A percentile compares a stretch with the other conserved stretches of the same genome.
phyloP scores from a whole-genome alignment of 225 moss, liverwort and hornwort species.

The Anthoceros angustus region DNA sequence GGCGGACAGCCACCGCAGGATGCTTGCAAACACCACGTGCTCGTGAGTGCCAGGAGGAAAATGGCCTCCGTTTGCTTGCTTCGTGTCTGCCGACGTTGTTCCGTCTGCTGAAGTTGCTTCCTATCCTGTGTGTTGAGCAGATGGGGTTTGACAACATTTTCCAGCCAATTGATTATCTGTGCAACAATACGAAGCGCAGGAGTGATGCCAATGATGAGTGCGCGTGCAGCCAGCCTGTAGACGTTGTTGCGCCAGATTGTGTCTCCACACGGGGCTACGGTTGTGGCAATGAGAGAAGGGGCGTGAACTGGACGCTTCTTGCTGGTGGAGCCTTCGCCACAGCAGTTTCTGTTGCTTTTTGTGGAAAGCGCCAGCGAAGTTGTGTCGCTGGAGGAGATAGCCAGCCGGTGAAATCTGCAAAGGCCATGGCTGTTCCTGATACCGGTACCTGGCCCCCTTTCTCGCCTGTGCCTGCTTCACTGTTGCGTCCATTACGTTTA shows the following conservation, averaged over 20 bases:
- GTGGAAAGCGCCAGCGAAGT: conserved; percentile 46
- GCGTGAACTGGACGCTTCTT: conserved; percentile 75
- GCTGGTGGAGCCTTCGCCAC: conserved; percentile 79
- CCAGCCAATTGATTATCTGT: not conserved
- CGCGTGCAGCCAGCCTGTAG: no score
- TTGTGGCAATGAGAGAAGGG: conserved; percentile 19
- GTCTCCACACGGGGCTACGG: not conserved
- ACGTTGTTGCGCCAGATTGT: no score
- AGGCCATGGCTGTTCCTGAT: conserved; percentile 19
- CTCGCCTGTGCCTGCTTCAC: not conserved
- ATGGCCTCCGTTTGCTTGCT: no score
- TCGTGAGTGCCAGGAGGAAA: no score
- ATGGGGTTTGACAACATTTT: not conserved
- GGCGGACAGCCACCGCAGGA: no score
- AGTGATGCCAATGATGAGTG: no score
- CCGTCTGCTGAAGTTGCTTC: not conserved
- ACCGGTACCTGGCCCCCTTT: conserved; percentile 16
- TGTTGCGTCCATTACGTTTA: no score
- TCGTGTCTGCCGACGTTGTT: no score
- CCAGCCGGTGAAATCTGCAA: conserved; percentile 17
- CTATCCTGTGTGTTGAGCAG: not conserved
- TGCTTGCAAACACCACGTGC: no score
- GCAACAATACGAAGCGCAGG: no score
- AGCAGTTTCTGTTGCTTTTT: conserved; percentile 61
- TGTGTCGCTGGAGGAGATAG: conserved; percentile 20